These are phyloP conservation scores for Lasiodiplodia hormozganensis DNA, from an alignment of 2,329 filamentous ascomycete genomes.

Conservation along the genomic window DNA sequence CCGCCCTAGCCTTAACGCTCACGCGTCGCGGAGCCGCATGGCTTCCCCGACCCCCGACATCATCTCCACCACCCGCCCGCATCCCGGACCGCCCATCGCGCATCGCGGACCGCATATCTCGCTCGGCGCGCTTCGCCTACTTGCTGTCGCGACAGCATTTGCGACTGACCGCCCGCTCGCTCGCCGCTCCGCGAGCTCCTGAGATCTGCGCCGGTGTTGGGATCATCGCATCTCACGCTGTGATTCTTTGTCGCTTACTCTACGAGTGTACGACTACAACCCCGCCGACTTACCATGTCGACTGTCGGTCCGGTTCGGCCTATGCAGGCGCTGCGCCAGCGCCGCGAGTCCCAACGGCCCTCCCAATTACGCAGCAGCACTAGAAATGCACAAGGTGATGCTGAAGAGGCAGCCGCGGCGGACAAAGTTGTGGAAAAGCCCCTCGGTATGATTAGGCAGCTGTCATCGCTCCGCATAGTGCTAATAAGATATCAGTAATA, in stretches of 20 bases:
- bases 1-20: background rate
- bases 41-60: constrained; percentile 10
- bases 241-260: background rate
- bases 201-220: background rate
- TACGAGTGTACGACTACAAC: background rate
- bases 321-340: constrained; percentile 51
- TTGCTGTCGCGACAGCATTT: background rate
- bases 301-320: constrained; percentile 43
- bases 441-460: constrained; percentile 36
- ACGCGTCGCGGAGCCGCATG: constrained; percentile 10
- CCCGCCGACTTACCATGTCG: constrained; percentile 29
- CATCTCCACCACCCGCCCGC: constrained; percentile 15
- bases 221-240: constrained; percentile 7
- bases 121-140: background rate
- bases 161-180: background rate
- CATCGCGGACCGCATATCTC: background rate
- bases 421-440: constrained; percentile 41
- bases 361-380: constrained; percentile 33
- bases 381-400: constrained; percentile 35
- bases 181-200: background rate
- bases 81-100: constrained; percentile 3
- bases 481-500: constrained; percentile 62
- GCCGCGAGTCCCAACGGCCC: constrained; percentile 52
- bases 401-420: constrained; percentile 39
- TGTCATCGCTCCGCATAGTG: background rate